Conservation (phyloP, 768 basidiomycete species). For the Favolaschia claudopus region DNA sequence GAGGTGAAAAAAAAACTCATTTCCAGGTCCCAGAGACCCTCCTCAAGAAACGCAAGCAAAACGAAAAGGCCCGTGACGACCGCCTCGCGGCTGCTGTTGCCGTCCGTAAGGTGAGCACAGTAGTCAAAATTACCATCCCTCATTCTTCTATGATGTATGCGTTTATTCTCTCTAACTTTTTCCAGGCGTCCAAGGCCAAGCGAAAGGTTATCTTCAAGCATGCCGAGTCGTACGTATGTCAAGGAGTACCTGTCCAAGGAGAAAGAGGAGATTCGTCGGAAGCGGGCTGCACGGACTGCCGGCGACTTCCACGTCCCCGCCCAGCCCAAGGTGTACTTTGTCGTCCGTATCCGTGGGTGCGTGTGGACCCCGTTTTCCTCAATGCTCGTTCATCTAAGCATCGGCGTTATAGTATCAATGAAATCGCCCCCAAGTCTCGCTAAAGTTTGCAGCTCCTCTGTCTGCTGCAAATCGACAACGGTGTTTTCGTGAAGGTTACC, state of each 20-base stretch:
- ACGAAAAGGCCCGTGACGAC: conserved; percentile 95
- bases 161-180: conserved; percentile 55
- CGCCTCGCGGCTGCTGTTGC: conserved; percentile 82
- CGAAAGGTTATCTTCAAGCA: conserved; percentile 99
- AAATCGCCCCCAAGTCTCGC: conserved; percentile 98
- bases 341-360: conserved; percentile 95
- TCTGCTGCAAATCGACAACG: conserved; percentile 99
- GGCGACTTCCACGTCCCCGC: conserved; percentile 98
- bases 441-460: conserved; percentile 99
- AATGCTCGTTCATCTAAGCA: conserved; percentile 17
- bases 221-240: conserved; percentile 95
- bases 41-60: conserved; percentile 99
- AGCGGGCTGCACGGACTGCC: conserved; percentile 87
- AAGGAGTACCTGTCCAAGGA: conserved; percentile 95
- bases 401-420: conserved; percentile 84
- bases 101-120: conserved; percentile 83
- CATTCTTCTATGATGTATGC: conserved; percentile 80
- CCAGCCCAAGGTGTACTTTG: conserved; percentile 97
- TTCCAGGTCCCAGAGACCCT: conserved; percentile 99
- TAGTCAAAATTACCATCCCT: conserved; percentile 5
- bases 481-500: conserved; percentile 97
- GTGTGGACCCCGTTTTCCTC: conserved; percentile 38
- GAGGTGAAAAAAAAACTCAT: conserved; percentile 20
- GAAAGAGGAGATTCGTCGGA: conserved; percentile 95
- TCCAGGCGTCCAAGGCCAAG: conserved; percentile 86